These are phyloP conservation scores for Yarrowia sp. DNA, from an alignment of 805 yeast species.

Conservation along the genomic window DNA sequence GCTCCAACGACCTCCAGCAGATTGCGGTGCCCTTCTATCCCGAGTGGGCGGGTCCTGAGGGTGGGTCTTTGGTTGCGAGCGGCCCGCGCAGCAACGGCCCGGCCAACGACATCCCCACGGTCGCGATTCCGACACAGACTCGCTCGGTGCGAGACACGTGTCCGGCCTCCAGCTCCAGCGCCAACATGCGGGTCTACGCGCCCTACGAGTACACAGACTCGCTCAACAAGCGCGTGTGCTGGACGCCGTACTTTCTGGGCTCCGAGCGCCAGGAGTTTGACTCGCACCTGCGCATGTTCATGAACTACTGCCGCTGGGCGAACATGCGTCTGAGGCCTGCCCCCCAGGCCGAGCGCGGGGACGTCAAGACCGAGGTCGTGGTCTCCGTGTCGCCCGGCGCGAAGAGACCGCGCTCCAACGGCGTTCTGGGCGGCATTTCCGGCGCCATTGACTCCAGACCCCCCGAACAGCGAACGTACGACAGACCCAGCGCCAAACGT, in stretches of 20 bases:
- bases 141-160: slow-evolving; percentile 1
- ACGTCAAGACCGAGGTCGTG: slow-evolving; percentile 14
- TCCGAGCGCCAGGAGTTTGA: slow-evolving; percentile 36
- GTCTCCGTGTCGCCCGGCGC: neutral
- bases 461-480: no score
- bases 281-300: slow-evolving; percentile 33
- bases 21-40: slow-evolving; percentile 16
- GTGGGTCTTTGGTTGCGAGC: no score
- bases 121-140: slow-evolving; percentile 22
- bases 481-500: neutral
- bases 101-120: neutral
- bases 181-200: slow-evolving; percentile 31
- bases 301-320: slow-evolving; percentile 27
- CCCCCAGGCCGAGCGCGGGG: slow-evolving; percentile 14
- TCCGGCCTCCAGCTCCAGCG: neutral
- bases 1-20: slow-evolving; percentile 14
- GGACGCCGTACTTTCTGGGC: slow-evolving; percentile 38
- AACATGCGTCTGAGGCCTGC: slow-evolving; percentile 23
- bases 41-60: slow-evolving; percentile 13
- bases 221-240: slow-evolving; percentile 36
- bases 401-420: neutral
- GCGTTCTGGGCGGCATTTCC: neutral
- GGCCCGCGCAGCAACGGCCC: no score
- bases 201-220: slow-evolving; percentile 37
- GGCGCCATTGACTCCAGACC: no score